Conservation (phyloP, 441 rosid genomes). For the Hura crepitans region DNA sequence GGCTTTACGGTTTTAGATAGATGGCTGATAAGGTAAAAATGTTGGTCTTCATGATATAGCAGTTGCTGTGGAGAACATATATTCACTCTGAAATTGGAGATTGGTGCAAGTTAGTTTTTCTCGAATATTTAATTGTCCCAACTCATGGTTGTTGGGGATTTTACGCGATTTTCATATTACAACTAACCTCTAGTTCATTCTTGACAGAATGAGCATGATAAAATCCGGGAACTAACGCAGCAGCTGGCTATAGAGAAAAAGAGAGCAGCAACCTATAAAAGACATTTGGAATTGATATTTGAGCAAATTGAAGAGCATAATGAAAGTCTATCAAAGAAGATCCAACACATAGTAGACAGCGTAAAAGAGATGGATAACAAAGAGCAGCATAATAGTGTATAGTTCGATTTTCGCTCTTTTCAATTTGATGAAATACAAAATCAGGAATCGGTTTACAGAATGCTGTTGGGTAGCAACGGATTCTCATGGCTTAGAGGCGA, state of each 20-base stretch:
- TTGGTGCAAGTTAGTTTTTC: background rate
- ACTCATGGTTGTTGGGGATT: background rate
- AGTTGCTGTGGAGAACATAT: background rate
- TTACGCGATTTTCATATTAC: background rate
- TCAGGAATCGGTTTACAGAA: constrained; percentile 24
- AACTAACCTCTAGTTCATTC: constrained; percentile 8
- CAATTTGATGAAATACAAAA: constrained; percentile 12
- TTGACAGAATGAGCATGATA: constrained; percentile 78
- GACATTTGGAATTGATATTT: constrained; percentile 79
- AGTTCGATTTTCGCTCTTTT: constrained; percentile 26
- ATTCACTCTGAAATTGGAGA: too few species aligned
- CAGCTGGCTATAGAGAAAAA: constrained; percentile 86
- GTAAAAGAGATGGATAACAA: constrained; percentile 67
- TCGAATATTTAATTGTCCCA: background rate
- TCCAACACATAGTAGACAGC: constrained; percentile 66
- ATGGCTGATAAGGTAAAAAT: too few species aligned
- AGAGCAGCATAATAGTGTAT: constrained; percentile 48
- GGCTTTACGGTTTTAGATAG: too few species aligned
- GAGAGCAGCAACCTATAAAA: constrained; percentile 80
- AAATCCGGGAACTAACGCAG: constrained; percentile 80
- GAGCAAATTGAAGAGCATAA: constrained; percentile 91
- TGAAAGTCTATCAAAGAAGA: constrained; percentile 70
- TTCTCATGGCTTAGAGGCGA: constrained; percentile 19
- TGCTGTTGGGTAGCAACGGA: constrained; percentile 14
- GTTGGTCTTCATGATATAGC: background rate